Base-by-base conservation (phyloP, 148 eudicot genomes). In the Fallopia convolvulus region DNA sequence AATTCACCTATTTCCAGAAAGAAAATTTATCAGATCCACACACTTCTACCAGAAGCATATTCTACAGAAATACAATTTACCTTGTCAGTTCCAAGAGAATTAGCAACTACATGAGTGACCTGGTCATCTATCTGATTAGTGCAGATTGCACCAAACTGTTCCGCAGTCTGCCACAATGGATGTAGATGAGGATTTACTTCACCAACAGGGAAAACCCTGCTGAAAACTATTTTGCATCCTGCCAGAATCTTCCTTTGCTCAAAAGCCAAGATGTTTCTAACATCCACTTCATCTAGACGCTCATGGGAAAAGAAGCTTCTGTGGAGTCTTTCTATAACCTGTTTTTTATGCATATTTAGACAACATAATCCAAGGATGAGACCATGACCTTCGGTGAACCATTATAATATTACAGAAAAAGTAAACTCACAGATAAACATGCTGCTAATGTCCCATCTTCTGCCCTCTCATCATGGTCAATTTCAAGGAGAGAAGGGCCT, bases 91-190 rank as follows among this genome's bases (percentile, higher is more conserved):
- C 99, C 99, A 66, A 81, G 85, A 75, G 97, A 90, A 83, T 86
- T 86, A 76, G 99, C 99, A 74, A 95, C 99, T 30, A 95, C 97
- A 85, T 95, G 99, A 58, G 99, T 95, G 53, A 95, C 99, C 65
- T 86, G 88, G 11, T 95, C 97, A 85, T 95, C 97, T 61, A 95
- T 86, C 82, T 88, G 94, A 82, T 83, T 95, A 50, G 89, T 86
- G 80, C 99, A 95, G 26, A 86, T 89, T 70, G 99, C 99, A 85
- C 99, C 99, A 86, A 95, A 95, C 79, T 95, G 99, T 85, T 95
- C 97, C 12, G 99, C 97, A 20, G 97, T 91, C 84, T 91, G 91
- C 99, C 97, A 95, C 70, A 95, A 82, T 39, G 97, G 99, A 75
- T 95, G 96, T 49, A 91, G 76, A 77, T 95, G 97, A 50, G 97